Base-by-base conservation (phyloP, 2,329 filamentous ascomycete species). In the Colletotrichum filicis region DNA sequence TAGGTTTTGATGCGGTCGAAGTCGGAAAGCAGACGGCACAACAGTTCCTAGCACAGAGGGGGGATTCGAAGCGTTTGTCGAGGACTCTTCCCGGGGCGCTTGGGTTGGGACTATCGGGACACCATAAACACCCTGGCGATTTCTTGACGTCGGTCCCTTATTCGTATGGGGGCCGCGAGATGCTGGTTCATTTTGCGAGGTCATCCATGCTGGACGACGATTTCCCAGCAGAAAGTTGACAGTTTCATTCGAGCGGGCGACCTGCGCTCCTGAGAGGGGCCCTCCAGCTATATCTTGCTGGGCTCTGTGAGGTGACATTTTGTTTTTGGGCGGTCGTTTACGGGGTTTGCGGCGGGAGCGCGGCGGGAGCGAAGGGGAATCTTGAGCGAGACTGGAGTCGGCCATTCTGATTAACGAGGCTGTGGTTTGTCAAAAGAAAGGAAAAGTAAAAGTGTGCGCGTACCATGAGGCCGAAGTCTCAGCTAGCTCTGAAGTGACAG, bases 171-270 rank as follows among this genome's bases (percentile, higher is more conserved):
- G 52, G n/a, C 8, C 19, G 28, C 16, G n/a, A 19, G 62, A 24
- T 8, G 32, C 3, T 5, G 12, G 35, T 26, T 49, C 12, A 3
- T 55, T 35, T 49, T 70, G 71, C 56, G 46, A 32, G n/a, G 62
- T 66, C 63, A 82, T 79, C 80, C 81, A 82, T 68, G 80, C 76
- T 19, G 76, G 82, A 69, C 78, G 79, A 56, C 79, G 80, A 60
- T 80, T 79, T 53, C 83, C 81, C 26, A 85, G 76, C 74, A 84
- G 84, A 30, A 79, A 73, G 71, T 85, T 83, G 65, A 84, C 65
- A 1, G 85, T 86, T 58, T 82, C 80, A 76, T 86, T 86, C 5
- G 82, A 82, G 28, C 80, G 80, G 30, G 82, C 80, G 71, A 85
- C 79, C 73, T 82, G 80, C 52, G 63, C 73, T 63, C 63, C 74